A percentile compares a stretch with the other conserved stretches of the same genome.
phyloP scores from a whole-genome alignment of 2,329 filamentous ascomycete species.

The Microsporum canis region DNA sequence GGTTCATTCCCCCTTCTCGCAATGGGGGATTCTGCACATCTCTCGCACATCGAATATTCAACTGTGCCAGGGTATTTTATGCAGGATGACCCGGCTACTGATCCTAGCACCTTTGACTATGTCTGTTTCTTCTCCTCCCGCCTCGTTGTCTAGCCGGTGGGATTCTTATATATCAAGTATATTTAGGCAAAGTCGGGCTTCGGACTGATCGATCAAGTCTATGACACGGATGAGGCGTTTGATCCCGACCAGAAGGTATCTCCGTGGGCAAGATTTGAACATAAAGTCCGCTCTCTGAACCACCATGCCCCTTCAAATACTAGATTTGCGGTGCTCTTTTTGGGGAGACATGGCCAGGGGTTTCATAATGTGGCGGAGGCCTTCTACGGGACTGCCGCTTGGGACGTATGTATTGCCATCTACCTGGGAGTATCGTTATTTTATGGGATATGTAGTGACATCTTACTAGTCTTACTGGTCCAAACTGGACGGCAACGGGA shows the following conservation, averaged over 20 bases:
- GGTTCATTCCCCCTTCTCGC: constrained; percentile 6
- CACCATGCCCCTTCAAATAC: constrained; percentile 25
- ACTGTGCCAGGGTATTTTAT: constrained; percentile 40
- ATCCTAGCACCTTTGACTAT: constrained; percentile 40
- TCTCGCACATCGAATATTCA: constrained; percentile 25
- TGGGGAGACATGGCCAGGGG: constrained; percentile 52
- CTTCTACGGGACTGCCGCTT: constrained; percentile 47
- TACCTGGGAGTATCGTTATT: neutral
- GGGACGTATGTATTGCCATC: constrained; percentile 40
- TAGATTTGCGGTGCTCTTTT: constrained; percentile 46
- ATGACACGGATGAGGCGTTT: constrained; percentile 30
- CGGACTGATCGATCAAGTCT: constrained; percentile 39
- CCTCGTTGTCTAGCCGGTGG: neutral
- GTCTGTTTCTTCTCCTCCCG: constrained; percentile 21
- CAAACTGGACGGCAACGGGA: constrained; percentile 45
- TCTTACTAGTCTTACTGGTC: constrained; percentile 44
- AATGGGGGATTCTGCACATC: constrained; percentile 7
- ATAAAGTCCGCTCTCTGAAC: constrained; percentile 40
- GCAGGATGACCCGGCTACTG: constrained; percentile 40
- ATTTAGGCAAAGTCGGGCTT: constrained; percentile 24
- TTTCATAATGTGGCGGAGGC: constrained; percentile 50
- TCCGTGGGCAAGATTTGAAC: constrained; percentile 46
- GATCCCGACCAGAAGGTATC: constrained; percentile 29
- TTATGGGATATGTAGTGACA: neutral
- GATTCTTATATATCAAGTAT: neutral